Evolutionary conservation across 2,329 filamentous ascomycete species (phyloP), one percentile per base, ranked within the genome.

Genomic region (Penicillium sp.): DNA sequence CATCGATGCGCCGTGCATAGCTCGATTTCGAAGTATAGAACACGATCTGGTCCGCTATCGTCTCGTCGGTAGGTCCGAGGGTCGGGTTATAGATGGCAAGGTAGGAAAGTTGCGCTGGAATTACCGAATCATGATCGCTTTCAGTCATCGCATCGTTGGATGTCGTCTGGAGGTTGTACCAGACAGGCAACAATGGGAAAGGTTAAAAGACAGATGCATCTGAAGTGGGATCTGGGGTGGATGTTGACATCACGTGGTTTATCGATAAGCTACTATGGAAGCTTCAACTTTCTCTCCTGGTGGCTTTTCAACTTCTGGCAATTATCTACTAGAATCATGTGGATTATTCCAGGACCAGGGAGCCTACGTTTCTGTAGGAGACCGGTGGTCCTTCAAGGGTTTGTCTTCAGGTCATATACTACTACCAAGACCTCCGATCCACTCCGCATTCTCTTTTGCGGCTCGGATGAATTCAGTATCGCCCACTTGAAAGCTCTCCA

Each of bases 11-110:
- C 60, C 69, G 69, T 50, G 68, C 64, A 61, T 71, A 66, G 48
- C 58, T 69, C 29, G 71, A 61, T 55, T 69, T 70, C 6, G 90
- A 91, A 68, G 89, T 89, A 78, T 96, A 97, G 80, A 96, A 99
- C 66, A 97, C 90, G 62, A 97, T 91, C 77, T 99, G 91, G 67
- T 93, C 83, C 50, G 84, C 80, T 62, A 93, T 79, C 2, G 87
- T 89, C 70, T 91, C 89, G 72, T 92, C 89, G 73, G 83, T 84
- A 37, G 72, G 82, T 68, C 89, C 88, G 45, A 95, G 83, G 6
- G 88, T 86, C 35, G 95, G 94, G 74, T 96, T 97, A 82, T 96
- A 99, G 73, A 99, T 95, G 73, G 93, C 87, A 46, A 99, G 84
- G 74, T 94, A 97, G 68, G 90, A 89, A 31, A 97, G 85, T 71